Evolutionary conservation across 208 protist species (phyloP).

Genomic region (Kentomonas sorsogonicus): DNA sequence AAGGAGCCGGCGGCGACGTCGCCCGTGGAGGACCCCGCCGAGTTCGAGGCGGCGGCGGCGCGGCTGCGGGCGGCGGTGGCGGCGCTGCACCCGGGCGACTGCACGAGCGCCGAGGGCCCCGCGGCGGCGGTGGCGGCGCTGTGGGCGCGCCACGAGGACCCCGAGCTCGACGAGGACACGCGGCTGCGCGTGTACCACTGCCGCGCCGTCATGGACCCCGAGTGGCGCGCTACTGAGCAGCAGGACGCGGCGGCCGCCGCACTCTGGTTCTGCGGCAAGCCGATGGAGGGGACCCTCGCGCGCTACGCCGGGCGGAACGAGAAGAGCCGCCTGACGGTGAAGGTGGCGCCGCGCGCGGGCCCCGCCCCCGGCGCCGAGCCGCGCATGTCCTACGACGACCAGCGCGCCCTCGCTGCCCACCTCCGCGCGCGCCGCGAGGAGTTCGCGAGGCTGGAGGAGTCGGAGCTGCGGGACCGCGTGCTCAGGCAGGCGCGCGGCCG

Average conservation of each 20-base stretch:
- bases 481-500: constrained; percentile 44
- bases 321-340: constrained; percentile 69
- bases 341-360: constrained; percentile 46
- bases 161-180: constrained; percentile 64
- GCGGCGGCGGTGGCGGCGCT: constrained; percentile 38
- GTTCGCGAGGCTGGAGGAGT: constrained; percentile 57
- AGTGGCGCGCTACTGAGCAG: constrained; percentile 54
- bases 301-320: constrained; percentile 60
- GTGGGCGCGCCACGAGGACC: constrained; percentile 52
- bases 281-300: constrained; percentile 41
- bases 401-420: constrained; percentile 50
- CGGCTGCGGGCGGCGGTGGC: constrained; percentile 36
- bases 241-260: constrained; percentile 27
- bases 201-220: constrained; percentile 58
- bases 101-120: constrained; percentile 21
- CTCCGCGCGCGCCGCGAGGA: constrained; percentile 47
- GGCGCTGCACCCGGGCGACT: constrained; percentile 41
- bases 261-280: constrained; percentile 78
- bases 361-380: constrained; percentile 64
- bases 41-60: constrained; percentile 33
- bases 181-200: constrained; percentile 79
- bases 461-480: constrained; percentile 68
- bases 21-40: constrained; percentile 3
- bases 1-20: constrained; percentile 40
- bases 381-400: constrained; percentile 75